phyloP scores from a whole-genome alignment of 768 basidiomycete genomes.

The Mycena epipterygia region DNA sequence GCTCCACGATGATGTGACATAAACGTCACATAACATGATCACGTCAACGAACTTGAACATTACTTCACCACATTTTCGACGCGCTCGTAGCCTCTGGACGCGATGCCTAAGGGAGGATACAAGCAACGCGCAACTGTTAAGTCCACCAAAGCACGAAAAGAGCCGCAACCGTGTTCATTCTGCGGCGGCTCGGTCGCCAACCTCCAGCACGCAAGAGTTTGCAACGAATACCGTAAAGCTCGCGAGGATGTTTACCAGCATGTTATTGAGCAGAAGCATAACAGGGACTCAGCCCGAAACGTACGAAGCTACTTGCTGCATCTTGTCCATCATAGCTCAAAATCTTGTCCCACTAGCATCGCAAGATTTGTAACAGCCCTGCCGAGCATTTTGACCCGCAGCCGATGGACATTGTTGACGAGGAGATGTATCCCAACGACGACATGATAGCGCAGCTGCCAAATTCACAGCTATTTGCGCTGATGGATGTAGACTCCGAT shows the following conservation, averaged over 20 bases:
- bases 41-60: background rate
- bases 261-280: background rate
- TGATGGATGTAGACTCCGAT: background rate
- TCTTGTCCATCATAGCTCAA: background rate
- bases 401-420: background rate
- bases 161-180: background rate
- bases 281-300: background rate
- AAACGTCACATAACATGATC: background rate
- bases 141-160: background rate
- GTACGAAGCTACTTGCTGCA: background rate
- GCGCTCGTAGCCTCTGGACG: background rate
- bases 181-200: background rate
- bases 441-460: background rate
- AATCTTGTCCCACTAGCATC: background rate
- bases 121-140: background rate
- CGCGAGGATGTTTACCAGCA: background rate
- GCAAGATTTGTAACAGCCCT: background rate
- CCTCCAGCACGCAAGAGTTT: background rate
- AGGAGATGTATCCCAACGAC: background rate
- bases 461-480: background rate
- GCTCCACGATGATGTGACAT: background rate
- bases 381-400: background rate
- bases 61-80: no score
- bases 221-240: conserved; percentile 4
- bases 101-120: background rate